phyloP scores from a whole-genome alignment of 1,139 yeast genomes.

The Diutina catenulata region DNA sequence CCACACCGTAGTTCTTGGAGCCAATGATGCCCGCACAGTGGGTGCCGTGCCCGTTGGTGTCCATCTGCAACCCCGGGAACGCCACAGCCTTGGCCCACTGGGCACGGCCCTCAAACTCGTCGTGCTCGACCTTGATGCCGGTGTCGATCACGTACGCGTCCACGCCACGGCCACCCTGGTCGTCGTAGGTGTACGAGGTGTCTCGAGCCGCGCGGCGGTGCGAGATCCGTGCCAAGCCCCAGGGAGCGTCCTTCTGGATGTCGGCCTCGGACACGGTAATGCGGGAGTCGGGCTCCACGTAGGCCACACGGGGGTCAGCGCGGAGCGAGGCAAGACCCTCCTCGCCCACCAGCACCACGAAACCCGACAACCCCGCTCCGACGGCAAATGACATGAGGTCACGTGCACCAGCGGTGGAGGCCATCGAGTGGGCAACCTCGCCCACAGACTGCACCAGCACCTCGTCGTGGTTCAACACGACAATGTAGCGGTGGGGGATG shows the following conservation, averaged over 20 bases:
- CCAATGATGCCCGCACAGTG: constrained; percentile 38
- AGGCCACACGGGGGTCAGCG: background rate
- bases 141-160: constrained; percentile 34
- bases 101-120: constrained; percentile 32
- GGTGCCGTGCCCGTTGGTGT: constrained; percentile 32
- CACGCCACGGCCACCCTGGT: constrained; percentile 32
- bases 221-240: constrained; percentile 7
- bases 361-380: background rate
- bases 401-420: background rate
- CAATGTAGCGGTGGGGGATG: background rate
- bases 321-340: background rate
- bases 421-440: background rate
- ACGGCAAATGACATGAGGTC: background rate
- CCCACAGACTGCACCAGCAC: background rate
- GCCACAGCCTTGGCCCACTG: constrained; percentile 31
- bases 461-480: background rate
- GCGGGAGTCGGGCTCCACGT: background rate
- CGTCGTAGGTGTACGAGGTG: constrained; percentile 20
- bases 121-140: constrained; percentile 29
- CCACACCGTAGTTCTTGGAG: constrained; percentile 29
- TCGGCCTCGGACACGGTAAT: background rate
- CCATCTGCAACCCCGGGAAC: constrained; percentile 22
- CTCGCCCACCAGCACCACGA: background rate
- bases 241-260: constrained; percentile 5
- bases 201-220: constrained; percentile 13